A percentile compares a stretch with the other conserved stretches of the same genome.
Conservation (phyloP, 2,329 filamentous ascomycete species). For the Coniochaeta sp. region DNA sequence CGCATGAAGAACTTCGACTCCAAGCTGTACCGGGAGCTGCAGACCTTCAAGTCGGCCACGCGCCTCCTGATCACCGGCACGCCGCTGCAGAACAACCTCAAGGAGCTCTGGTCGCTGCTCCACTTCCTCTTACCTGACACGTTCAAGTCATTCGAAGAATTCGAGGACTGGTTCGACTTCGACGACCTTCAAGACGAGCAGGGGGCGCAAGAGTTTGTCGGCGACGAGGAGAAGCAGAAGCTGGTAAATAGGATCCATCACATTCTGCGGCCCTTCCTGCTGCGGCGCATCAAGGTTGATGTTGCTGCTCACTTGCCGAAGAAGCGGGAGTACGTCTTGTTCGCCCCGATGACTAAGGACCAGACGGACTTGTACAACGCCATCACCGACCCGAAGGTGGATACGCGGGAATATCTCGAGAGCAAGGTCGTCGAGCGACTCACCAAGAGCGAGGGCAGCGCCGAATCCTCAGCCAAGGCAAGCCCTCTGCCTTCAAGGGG, state of each 20-base stretch:
- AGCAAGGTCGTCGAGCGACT: constrained; percentile 66
- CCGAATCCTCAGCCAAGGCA: constrained; percentile 23
- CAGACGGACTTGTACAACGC: constrained; percentile 83
- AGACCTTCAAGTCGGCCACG: constrained; percentile 84
- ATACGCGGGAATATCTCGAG: constrained; percentile 71
- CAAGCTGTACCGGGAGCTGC: constrained; percentile 79
- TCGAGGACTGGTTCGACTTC: constrained; percentile 96
- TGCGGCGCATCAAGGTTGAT: constrained; percentile 86
- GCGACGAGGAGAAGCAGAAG: constrained; percentile 69
- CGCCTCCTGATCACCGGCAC: constrained; percentile 91
- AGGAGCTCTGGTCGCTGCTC: constrained; percentile 88
- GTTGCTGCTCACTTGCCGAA: constrained; percentile 88
- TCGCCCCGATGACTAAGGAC: constrained; percentile 82
- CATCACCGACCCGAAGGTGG: constrained; percentile 48
- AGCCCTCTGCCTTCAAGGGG: constrained; percentile 32
- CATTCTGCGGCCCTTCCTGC: constrained; percentile 82
- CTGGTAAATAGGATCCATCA: constrained; percentile 85
- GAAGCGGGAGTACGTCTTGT: constrained; percentile 93
- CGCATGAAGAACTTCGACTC: constrained; percentile 96
- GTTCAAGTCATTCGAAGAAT: constrained; percentile 88
- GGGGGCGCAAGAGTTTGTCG: constrained; percentile 69
- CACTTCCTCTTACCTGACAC: constrained; percentile 91
- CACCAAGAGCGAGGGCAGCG: constrained; percentile 41
- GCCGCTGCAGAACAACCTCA: constrained; percentile 89
- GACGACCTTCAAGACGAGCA: constrained; percentile 81